Percentiles rank a stretch among this genome's conserved stretches.
phyloP scores from a whole-genome alignment of 768 basidiomycete species.

The Rubroboletus satanas region DNA sequence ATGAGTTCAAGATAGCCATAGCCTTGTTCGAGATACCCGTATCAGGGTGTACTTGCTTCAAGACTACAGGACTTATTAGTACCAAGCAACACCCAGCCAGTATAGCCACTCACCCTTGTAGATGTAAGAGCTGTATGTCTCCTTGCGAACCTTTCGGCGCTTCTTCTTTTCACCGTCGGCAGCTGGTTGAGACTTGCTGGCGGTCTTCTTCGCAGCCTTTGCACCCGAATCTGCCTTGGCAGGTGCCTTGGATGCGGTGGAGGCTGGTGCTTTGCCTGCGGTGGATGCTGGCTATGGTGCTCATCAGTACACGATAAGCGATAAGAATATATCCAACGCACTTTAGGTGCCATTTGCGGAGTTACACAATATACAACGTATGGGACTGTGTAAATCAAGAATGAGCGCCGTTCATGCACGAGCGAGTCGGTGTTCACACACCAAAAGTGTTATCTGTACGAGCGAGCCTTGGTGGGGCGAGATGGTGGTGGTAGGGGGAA shows the following conservation, averaged over 20 bases:
- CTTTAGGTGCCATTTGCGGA: constrained; percentile 37
- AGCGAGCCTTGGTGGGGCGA: constrained; percentile 13
- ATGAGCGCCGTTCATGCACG: constrained; percentile 13
- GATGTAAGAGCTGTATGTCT: constrained; percentile 83
- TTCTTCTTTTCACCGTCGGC: constrained; percentile 74
- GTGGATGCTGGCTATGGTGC: constrained; percentile 39
- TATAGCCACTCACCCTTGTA: constrained; percentile 57
- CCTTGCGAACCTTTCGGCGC: constrained; percentile 74
- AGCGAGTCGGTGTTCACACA: constrained; percentile 9
- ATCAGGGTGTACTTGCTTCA: constrained; percentile 91
- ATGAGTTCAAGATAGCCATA: constrained; percentile 80
- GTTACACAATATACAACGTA: constrained; percentile 33
- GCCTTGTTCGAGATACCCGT: constrained; percentile 92
- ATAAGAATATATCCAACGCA: constrained; percentile 14
- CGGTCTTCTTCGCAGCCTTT: constrained; percentile 59
- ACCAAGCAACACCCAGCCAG: background rate
- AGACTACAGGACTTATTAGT: constrained; percentile 40
- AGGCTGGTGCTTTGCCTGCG: constrained; percentile 41
- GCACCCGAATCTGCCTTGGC: constrained; percentile 40
- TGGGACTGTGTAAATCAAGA: constrained; percentile 17
- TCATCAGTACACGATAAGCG: constrained; percentile 10
- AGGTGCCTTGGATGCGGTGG: constrained; percentile 59
- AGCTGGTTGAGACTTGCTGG: constrained; percentile 49
- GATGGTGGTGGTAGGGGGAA: constrained; percentile 31
- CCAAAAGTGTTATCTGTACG: constrained; percentile 22